phyloP scores from a whole-genome alignment of 345 rosid species.

The Toxicodendron radicans region DNA sequence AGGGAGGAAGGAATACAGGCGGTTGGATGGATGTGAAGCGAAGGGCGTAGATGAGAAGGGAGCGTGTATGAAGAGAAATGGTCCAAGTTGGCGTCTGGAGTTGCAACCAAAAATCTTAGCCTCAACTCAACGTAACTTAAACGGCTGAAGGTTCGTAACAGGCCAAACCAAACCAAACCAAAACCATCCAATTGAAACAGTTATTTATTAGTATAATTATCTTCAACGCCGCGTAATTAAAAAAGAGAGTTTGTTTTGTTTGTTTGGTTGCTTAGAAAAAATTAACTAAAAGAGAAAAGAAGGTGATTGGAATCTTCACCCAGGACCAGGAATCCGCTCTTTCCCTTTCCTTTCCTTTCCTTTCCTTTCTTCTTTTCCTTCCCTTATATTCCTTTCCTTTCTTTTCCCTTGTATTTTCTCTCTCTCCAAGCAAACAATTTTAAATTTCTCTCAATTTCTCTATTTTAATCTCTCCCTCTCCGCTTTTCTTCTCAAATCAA shows the following conservation, averaged over 20 bases:
- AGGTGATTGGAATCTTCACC: slow-evolving; percentile 41
- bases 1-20: no score
- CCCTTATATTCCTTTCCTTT: not conserved
- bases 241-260: not conserved
- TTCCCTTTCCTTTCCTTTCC: not conserved
- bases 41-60: no score
- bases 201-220: not conserved
- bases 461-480: not conserved
- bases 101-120: not conserved
- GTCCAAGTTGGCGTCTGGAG: slow-evolving; percentile 16
- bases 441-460: not conserved
- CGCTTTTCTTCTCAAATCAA: not conserved
- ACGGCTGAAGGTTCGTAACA: slow-evolving; percentile 20
- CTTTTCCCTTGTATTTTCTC: not conserved
- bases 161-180: not conserved
- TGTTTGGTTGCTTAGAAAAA: slow-evolving; percentile 1
- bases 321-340: slow-evolving; percentile 10
- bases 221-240: slow-evolving; percentile 18
- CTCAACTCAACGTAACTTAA: slow-evolving; percentile 15
- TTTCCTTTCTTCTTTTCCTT: not conserved
- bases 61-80: not conserved
- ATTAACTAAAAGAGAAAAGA: slow-evolving; percentile 3
- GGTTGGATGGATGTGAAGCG: no score
- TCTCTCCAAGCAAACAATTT: not conserved
- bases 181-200: not conserved